Percentiles rank a stretch among this genome's conserved stretches.
These are phyloP conservation scores for Lichtheimia corymbifera DNA, from an alignment of 371 early-diverging fungal species.

Conservation along the genomic window DNA sequence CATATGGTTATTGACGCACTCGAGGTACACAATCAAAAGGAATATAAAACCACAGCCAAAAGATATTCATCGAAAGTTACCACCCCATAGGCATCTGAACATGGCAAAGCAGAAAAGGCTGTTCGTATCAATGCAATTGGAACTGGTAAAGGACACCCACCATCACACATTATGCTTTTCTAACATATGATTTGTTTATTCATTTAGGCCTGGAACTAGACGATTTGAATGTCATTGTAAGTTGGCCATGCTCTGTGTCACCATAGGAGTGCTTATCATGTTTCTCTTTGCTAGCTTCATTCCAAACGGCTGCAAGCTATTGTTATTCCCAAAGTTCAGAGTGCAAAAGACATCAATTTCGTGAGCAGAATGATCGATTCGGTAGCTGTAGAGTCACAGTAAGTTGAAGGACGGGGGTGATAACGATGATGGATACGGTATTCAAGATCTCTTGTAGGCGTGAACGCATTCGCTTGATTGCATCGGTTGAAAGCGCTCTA, in stretches of 20 bases:
- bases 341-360: slow-evolving; percentile 75
- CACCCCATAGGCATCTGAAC: slow-evolving; percentile 9
- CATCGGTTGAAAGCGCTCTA: slow-evolving; percentile 85
- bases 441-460: slow-evolving; percentile 36
- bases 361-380: slow-evolving; percentile 81
- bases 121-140: slow-evolving; percentile 89
- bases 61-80: slow-evolving; percentile 1
- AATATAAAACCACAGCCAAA: too few species aligned
- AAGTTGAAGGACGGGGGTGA: slow-evolving; percentile 23
- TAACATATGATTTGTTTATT: neutral
- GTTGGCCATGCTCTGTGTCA: slow-evolving; percentile 6
- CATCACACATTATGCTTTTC: neutral
- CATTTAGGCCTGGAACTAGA: slow-evolving; percentile 76
- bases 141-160: slow-evolving; percentile 55
- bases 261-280: neutral
- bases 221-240: slow-evolving; percentile 80
- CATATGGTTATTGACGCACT: slow-evolving; percentile 75
- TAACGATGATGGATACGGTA: neutral
- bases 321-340: slow-evolving; percentile 90
- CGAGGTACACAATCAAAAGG: slow-evolving; percentile 41
- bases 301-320: slow-evolving; percentile 74
- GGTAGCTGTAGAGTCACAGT: slow-evolving; percentile 72
- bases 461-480: slow-evolving; percentile 75
- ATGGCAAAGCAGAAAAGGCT: slow-evolving; percentile 68
- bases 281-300: slow-evolving; percentile 50